Base-by-base conservation (phyloP, 192 early-diverging fungal species). In the Tieghemiomyces parasiticus region DNA sequence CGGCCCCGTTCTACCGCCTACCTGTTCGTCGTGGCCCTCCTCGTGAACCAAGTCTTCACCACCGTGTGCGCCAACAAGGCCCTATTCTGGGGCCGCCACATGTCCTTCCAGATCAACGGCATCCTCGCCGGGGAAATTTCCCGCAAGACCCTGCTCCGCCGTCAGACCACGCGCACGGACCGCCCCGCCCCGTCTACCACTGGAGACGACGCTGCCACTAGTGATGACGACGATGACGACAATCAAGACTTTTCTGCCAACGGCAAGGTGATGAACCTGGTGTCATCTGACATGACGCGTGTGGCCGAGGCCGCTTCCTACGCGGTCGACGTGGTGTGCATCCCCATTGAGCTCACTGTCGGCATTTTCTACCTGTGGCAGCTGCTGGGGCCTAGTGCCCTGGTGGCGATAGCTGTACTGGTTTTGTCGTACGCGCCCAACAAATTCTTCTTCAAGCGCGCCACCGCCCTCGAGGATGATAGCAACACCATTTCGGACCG, bases 321-420 rank as follows among this genome's bases (percentile, higher is more conserved):
- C 61, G 65, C 84, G 29, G 73, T 80, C 62, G 76, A 80, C 24
- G 62, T 87, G 14, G 84, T 85, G 59, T 71, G 67, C n/a, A 74
- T 73, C 50, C 88, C 88, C 6, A 64, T 88, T 24, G 77, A 81
- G 50, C 74, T 88, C 44, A 30, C 79, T 22, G 66, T 91, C 19
- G 84, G 81, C n/a, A 66, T 88, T 10, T 67, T 71, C 64, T 79
- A 77, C 60, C 71, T 97, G 48, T 83, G 90, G 61, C 66, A 64
- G 48, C 69, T 97, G 33, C 71, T 97, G 50, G 94, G 94, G 22
- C 69, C 76, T 20, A 77, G 91, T 10, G 90, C 90, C 22, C 52
- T 95, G n/a, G 81, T 84, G 44, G 92, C 91, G 13, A 73, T 95
- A 12, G 64, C 69, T 0, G 71, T 83, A 33, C 82, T 91, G 29